A percentile compares a stretch with the other conserved stretches of the same genome.
Evolutionary conservation across 352 stramenopile genomes (phyloP).

Genomic region (Peronospora destructor): DNA sequence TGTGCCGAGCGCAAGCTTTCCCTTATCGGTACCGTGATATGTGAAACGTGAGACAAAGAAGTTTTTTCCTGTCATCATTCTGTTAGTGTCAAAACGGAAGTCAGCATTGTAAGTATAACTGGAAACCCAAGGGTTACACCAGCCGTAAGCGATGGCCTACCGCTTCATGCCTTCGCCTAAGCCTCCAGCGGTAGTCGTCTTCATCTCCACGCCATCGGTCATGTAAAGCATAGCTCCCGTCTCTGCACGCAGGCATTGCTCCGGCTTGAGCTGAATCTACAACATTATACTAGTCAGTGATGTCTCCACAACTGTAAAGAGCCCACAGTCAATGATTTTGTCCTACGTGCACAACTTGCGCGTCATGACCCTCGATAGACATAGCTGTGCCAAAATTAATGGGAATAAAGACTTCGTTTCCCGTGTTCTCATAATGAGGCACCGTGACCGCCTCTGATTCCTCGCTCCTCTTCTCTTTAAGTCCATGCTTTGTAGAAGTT

Average conservation of each 20-base stretch:
- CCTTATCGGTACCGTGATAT: conserved; percentile 50
- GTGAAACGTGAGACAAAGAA: conserved; percentile 76
- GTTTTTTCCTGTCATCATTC: conserved; percentile 73
- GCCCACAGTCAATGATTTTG: conserved; percentile 2
- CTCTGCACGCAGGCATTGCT: conserved; percentile 90
- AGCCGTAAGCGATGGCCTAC: conserved; percentile 27
- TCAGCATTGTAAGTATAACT: conserved; percentile 1
- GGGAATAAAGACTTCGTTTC: conserved; percentile 55
- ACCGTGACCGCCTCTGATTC: conserved; percentile 6
- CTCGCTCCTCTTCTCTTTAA: conserved; percentile 12
- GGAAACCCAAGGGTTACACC: conserved; percentile 45
- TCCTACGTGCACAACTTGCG: conserved; percentile 75
- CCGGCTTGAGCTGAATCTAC: conserved; percentile 81
- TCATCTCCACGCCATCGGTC: conserved; percentile 89
- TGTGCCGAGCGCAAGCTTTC: conserved; percentile 87
- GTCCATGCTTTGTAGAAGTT: conserved; percentile 5
- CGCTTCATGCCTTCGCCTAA: conserved; percentile 82
- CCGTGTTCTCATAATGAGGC: conserved; percentile 31
- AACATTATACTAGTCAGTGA: conserved; percentile 3
- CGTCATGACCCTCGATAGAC: conserved; percentile 76
- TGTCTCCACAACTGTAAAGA: not conserved
- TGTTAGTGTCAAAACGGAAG: conserved; percentile 14
- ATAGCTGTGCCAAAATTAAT: conserved; percentile 81
- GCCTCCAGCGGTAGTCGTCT: conserved; percentile 88
- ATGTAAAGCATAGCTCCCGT: conserved; percentile 94